Evolutionary conservation across 345 rosid species (phyloP), one percentile per base, ranked within the genome.

Genomic region (Pistacia atlantica): DNA sequence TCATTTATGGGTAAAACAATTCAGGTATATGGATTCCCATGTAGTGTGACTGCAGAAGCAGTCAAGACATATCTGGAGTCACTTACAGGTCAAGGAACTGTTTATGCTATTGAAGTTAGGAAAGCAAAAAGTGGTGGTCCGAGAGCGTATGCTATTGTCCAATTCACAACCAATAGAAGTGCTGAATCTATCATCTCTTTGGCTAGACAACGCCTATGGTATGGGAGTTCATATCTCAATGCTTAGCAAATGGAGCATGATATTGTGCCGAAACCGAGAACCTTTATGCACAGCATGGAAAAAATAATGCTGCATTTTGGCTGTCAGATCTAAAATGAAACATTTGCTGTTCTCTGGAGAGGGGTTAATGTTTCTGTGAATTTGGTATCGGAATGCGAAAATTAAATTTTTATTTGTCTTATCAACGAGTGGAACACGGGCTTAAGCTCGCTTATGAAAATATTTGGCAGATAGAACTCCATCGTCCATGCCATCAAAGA

Each of bases 381-480:
- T 4, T 91, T 56, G 93, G 97, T 22, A 75, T 22, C 4, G 87
- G 86, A 77, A 80, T 82, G 91, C 67, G 90, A 71, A 90, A 69
- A 52, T 69, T 90, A 28, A 81, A 83, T 72, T 91, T 94, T 65
- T 37, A 76, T 1, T 48, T 92, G 55, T 78, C 84, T 64, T 72
- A 88, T 83, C 38, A 5, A 52, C 28, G 18, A 1, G 57, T 16
- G 3, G 84, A 88, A 0, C 88, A 91, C 75, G 89, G 86, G 76
- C 97, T 95, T 5, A 92, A 87, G 82, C 91, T 93, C 56, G 82
- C 84, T 31, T 87, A 87, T 38, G 98, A 95, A 56, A 93, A 88
- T 64, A 80, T 95, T 38, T 95, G 98, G 97, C 88, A 85, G 84
- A 84, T 93, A n/a, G 87, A 89, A 88, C 80, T 89, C 33, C 92